Evolutionary conservation across 148 eudicot genomes (phyloP).

Genomic region (Rhododendron henanense): DNA sequence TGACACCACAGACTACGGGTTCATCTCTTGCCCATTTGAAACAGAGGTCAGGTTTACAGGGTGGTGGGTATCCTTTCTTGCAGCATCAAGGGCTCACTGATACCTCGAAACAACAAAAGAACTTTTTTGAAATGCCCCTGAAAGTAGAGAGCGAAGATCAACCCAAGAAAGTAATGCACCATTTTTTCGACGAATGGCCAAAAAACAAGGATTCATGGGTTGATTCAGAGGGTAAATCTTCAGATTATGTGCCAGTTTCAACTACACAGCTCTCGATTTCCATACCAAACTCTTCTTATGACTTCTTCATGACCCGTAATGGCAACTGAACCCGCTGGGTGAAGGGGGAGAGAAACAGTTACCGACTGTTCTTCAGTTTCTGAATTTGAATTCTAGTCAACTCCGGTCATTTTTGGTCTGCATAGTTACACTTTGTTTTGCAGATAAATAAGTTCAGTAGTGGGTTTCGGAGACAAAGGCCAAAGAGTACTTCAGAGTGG

Average conservation of each 20-base stretch:
- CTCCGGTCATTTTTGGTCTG: not conserved
- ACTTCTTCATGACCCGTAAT: slow-evolving; percentile 39
- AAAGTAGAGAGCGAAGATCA: slow-evolving; percentile 20
- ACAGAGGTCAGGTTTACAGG: slow-evolving; percentile 15
- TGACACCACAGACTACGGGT: slow-evolving; percentile 26
- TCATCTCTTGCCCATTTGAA: slow-evolving; percentile 21
- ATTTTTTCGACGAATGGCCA: slow-evolving; percentile 47
- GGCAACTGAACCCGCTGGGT: slow-evolving; percentile 15
- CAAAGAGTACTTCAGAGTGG: slow-evolving; percentile 29
- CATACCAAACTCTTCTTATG: slow-evolving; percentile 32
- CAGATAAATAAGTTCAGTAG: slow-evolving; percentile 41
- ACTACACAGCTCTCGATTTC: slow-evolving; percentile 50
- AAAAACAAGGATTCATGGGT: slow-evolving; percentile 35
- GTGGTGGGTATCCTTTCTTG: slow-evolving; percentile 23
- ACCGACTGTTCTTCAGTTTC: not conserved
- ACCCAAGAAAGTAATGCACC: slow-evolving; percentile 52
- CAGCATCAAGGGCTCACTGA: slow-evolving; percentile 17
- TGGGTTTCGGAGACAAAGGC: slow-evolving; percentile 39
- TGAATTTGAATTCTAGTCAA: not conserved
- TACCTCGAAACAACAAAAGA: slow-evolving; percentile 10
- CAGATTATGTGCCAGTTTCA: slow-evolving; percentile 14
- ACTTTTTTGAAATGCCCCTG: slow-evolving; percentile 5
- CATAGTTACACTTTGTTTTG: slow-evolving; percentile 18
- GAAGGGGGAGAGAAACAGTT: not conserved
- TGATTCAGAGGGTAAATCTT: slow-evolving; percentile 21